A percentile compares a stretch with the other conserved stretches of the same genome.
These are phyloP conservation scores for Diplodia intermedia DNA, from an alignment of 2,329 filamentous ascomycete genomes.

Conservation along the genomic window DNA sequence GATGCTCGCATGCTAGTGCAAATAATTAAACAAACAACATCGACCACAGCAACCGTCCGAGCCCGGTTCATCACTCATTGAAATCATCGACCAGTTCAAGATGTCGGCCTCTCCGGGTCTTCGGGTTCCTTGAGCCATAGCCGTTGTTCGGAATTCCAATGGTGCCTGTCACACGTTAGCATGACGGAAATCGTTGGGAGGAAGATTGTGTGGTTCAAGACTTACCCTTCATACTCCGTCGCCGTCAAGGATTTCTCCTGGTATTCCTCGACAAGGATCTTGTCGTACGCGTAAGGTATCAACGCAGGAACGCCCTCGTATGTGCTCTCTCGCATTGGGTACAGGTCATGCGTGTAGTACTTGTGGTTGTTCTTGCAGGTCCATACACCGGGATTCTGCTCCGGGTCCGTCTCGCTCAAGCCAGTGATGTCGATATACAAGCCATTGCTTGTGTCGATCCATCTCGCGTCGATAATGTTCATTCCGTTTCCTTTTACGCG, in stretches of 20 bases:
- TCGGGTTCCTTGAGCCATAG: conserved; percentile 61
- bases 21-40: not conserved
- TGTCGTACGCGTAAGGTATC: conserved; percentile 73
- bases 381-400: conserved; percentile 68
- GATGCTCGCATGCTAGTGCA: conserved; percentile 12
- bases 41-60: not conserved
- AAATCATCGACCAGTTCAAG: conserved; percentile 4
- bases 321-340: conserved; percentile 73
- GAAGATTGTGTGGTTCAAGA: conserved; percentile 35
- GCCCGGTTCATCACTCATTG: not conserved
- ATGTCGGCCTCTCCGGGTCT: conserved; percentile 17
- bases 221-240: conserved; percentile 69
- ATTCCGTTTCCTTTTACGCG: conserved; percentile 68
- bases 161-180: conserved; percentile 57
- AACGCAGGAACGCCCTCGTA: conserved; percentile 76
- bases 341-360: conserved; percentile 74
- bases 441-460: conserved; percentile 78
- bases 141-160: conserved; percentile 64
- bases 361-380: conserved; percentile 81
- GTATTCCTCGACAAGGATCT: conserved; percentile 71
- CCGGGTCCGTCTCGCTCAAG: conserved; percentile 70
- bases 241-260: conserved; percentile 64
- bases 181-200: not conserved
- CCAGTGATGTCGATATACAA: conserved; percentile 86
- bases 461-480: conserved; percentile 85